Evolutionary conservation across 2,329 filamentous ascomycete species (phyloP).

Genomic region (Ilyonectria destructans): DNA sequence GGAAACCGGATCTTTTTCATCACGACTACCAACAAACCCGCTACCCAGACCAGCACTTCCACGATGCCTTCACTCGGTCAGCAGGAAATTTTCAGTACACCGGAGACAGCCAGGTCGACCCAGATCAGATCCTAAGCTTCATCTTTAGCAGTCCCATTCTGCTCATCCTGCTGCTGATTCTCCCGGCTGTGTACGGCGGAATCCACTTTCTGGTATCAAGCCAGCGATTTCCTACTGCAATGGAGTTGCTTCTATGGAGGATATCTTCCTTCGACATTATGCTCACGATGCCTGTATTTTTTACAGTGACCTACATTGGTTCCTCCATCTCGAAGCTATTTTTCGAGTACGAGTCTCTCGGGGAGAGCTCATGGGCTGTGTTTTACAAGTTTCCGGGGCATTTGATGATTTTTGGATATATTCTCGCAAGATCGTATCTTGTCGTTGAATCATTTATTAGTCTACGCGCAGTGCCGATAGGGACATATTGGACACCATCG

Average conservation of each 20-base stretch:
- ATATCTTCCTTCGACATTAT: slow-evolving; percentile 22
- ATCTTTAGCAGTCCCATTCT: slow-evolving; percentile 28
- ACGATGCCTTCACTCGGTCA: slow-evolving; percentile 30
- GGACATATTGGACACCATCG: slow-evolving; percentile 23
- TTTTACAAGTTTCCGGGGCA: slow-evolving; percentile 25
- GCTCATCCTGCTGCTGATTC: slow-evolving; percentile 14
- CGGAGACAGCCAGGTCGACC: slow-evolving; percentile 22
- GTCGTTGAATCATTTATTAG: slow-evolving; percentile 27
- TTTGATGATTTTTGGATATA: slow-evolving; percentile 18
- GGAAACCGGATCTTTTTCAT: slow-evolving; percentile 18
- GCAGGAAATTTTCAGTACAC: slow-evolving; percentile 31
- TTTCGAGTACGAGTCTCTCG: slow-evolving; percentile 21
- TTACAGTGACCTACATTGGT: slow-evolving; percentile 18
- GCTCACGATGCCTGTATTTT: slow-evolving; percentile 17
- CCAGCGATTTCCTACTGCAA: slow-evolving; percentile 7
- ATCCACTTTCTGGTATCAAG: slow-evolving; percentile 19
- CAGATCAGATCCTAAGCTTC: slow-evolving; percentile 25
- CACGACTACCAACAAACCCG: slow-evolving; percentile 10
- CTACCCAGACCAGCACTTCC: slow-evolving; percentile 28
- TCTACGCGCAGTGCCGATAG: slow-evolving; percentile 14
- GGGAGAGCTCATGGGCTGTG: slow-evolving; percentile 17
- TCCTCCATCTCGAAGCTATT: neutral
- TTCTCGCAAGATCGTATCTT: slow-evolving; percentile 20
- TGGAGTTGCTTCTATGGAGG: slow-evolving; percentile 22
- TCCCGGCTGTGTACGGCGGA: slow-evolving; percentile 23